Percentiles rank a stretch among this genome's conserved stretches.
These are phyloP conservation scores for Lepidium didymum DNA, from an alignment of 345 rosid species.

Conservation along the genomic window DNA sequence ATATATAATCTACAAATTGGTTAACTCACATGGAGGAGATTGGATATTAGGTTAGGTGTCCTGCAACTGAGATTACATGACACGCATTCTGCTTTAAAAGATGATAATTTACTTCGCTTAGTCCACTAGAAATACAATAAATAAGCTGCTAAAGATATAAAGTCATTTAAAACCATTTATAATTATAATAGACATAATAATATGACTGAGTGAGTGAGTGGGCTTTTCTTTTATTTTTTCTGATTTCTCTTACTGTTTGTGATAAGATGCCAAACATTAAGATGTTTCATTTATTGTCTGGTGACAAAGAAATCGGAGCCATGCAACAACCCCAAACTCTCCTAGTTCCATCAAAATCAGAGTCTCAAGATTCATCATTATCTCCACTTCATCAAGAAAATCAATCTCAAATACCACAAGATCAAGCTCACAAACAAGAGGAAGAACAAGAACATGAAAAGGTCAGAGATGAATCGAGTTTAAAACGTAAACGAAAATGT, in stretches of 20 bases:
- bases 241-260: conserved; percentile 16
- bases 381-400: neutral
- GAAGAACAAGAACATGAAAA: neutral
- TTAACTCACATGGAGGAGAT: neutral
- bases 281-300: conserved; percentile 29
- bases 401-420: neutral
- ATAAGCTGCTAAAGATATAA: neutral
- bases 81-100: neutral
- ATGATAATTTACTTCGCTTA: neutral
- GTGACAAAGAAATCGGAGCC: conserved; percentile 35
- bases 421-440: neutral
- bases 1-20: neutral
- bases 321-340: conserved; percentile 38
- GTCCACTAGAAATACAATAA: neutral
- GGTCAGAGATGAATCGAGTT: conserved; percentile 2
- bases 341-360: conserved; percentile 20
- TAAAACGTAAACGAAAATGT: conserved; percentile 29
- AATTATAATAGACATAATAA: neutral
- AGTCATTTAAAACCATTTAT: neutral
- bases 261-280: conserved; percentile 35
- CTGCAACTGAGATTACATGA: too few species aligned
- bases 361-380: conserved; percentile 17
- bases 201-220: neutral
- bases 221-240: neutral
- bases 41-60: neutral